Conservation (phyloP, 495 filamentous ascomycete genomes). For the Penicillium pulvis region DNA sequence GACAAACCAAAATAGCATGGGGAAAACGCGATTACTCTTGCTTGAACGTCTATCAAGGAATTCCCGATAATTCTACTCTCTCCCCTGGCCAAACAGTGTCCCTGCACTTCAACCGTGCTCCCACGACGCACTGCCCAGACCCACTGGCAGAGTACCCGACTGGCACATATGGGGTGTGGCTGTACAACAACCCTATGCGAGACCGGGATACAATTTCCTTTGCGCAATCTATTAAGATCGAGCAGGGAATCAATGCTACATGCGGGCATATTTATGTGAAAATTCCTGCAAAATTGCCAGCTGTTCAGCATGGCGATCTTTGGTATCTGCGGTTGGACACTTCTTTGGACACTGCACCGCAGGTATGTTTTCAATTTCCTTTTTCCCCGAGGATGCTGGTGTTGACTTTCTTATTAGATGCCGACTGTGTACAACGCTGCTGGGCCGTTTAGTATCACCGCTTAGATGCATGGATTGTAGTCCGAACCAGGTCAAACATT, state of each 20-base stretch:
- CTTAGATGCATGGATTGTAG: slow-evolving; percentile 12
- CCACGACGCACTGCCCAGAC: slow-evolving; percentile 29
- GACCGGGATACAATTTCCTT: slow-evolving; percentile 22
- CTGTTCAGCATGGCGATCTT: slow-evolving; percentile 32
- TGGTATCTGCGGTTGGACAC: slow-evolving; percentile 40
- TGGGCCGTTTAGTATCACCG: slow-evolving; percentile 32
- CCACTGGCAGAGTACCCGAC: slow-evolving; percentile 26
- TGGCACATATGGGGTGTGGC: slow-evolving; percentile 30
- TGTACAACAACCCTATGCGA: slow-evolving; percentile 45
- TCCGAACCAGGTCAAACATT: not conserved
- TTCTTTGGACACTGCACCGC: slow-evolving; percentile 32
- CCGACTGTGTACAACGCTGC: slow-evolving; percentile 35
- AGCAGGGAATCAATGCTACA: slow-evolving; percentile 21
- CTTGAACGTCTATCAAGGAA: slow-evolving; percentile 40
- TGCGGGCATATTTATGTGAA: slow-evolving; percentile 29
- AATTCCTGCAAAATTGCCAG: slow-evolving; percentile 32
- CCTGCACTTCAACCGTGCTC: slow-evolving; percentile 36
- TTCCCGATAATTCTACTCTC: slow-evolving; percentile 39
- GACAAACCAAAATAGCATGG: slow-evolving; percentile 29
- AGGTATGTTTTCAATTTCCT: slow-evolving; percentile 25
- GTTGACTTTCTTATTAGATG: slow-evolving; percentile 25
- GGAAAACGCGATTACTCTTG: slow-evolving; percentile 45
- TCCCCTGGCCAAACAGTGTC: slow-evolving; percentile 26
- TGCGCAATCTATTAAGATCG: slow-evolving; percentile 30
- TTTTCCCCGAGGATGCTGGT: slow-evolving; percentile 5